Base-by-base conservation (phyloP, 352 stramenopile genomes). In the Pythium graminicola region DNA sequence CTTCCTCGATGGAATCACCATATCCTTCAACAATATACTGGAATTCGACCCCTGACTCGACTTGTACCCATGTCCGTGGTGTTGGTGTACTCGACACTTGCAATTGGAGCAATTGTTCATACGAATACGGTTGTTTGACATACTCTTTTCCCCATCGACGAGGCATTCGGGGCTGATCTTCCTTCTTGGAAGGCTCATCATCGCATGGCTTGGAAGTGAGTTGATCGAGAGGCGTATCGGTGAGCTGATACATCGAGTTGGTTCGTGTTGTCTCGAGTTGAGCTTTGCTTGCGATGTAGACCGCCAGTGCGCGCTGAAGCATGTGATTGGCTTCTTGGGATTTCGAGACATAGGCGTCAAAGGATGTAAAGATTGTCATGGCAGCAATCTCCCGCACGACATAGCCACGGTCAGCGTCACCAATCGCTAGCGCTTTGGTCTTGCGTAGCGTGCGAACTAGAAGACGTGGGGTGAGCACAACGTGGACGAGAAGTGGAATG, bases 301-400 rank as follows among this genome's bases (percentile, higher is more conserved):
- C 33, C 10, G 67, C 55, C 50, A 85, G 73, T 46, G 74, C 74
- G 50, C 77, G 81, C 57, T 82, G 71, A 27, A 85, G 58, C 43
- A 82, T 50, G 26, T 79, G 57, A 40, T 74, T 80, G 50, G 75
- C 67, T 42, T 76, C 42, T 6, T 79, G 57, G 16, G 68, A 57
- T 48, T 70, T 58, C 26, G 55, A 57, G 40, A 76, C 54, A 10
- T 13, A 22, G 9, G 22, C 28, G 23, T 53, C 26, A 42, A 65
- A 76, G 56, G 58, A 68, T 19, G 70, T 59, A 49, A 81, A 67
- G 40, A 57, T 50, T 6, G 69, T 64, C 23, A 44, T 60, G 36
- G 76, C 35, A 19, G 63, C 49, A 20, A 71, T 67, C 38, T 61
- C 46, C 1, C 63, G 63, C 24, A 48, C 36, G n/a, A 67, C 52